phyloP scores from a whole-genome alignment of 1,139 yeast species.

The Yamadazyma sp. region DNA sequence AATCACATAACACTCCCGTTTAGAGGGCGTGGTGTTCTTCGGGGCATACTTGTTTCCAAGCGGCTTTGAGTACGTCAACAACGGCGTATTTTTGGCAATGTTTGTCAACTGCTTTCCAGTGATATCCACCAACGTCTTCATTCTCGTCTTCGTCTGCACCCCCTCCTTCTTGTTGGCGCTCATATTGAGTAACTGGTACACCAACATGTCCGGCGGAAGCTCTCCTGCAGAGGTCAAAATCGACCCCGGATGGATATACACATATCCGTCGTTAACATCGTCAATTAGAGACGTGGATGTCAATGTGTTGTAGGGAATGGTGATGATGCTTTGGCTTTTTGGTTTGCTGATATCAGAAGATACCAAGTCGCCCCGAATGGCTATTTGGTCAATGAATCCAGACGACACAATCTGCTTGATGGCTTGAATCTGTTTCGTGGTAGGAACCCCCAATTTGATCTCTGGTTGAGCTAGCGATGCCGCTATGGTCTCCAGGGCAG shows the following conservation, averaged over 20 bases:
- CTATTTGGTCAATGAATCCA: slow-evolving; percentile 90
- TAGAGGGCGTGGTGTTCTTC: slow-evolving; percentile 57
- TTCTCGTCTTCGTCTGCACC: slow-evolving; percentile 51
- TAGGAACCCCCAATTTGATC: slow-evolving; percentile 66
- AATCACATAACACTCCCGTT: slow-evolving; percentile 84
- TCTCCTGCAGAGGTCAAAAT: slow-evolving; percentile 54
- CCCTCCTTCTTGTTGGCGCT: slow-evolving; percentile 38
- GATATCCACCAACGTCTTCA: slow-evolving; percentile 77
- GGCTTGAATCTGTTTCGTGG: slow-evolving; percentile 66
- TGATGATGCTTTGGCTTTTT: slow-evolving; percentile 57
- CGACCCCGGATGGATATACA: slow-evolving; percentile 79
- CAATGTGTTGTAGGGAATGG: slow-evolving; percentile 74
- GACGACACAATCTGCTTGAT: slow-evolving; percentile 90
- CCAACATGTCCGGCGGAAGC: slow-evolving; percentile 72
- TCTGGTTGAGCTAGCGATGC: slow-evolving; percentile 39
- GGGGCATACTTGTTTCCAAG: slow-evolving; percentile 90
- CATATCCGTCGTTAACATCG: slow-evolving; percentile 47
- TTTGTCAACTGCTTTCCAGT: slow-evolving; percentile 74
- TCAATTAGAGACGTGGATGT: slow-evolving; percentile 48
- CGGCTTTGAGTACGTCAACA: slow-evolving; percentile 86
- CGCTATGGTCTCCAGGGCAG: slow-evolving; percentile 59
- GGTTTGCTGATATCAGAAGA: slow-evolving; percentile 65
- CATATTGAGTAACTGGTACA: slow-evolving; percentile 62
- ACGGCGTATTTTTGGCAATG: slow-evolving; percentile 68
- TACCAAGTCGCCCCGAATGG: slow-evolving; percentile 75